These are phyloP conservation scores for Penicillium ucsense DNA, from an alignment of 495 filamentous ascomycete genomes.

Conservation along the genomic window DNA sequence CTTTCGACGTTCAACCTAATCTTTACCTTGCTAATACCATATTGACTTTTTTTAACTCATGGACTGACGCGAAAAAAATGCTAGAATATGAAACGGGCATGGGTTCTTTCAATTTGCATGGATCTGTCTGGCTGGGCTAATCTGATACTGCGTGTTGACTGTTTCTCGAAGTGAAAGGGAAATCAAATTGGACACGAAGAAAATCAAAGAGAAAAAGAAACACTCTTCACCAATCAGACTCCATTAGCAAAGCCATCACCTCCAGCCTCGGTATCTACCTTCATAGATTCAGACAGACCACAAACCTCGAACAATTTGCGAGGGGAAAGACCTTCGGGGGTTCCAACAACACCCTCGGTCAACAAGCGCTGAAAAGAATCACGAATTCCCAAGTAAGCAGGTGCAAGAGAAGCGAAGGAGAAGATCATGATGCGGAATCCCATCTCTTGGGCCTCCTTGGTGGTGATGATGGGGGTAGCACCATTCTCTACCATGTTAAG, in stretches of 20 bases:
- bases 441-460: constrained; percentile 46
- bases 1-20: too few species aligned
- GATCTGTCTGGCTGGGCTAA: too few species aligned
- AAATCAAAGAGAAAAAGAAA: not conserved
- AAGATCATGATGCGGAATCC: constrained; percentile 58
- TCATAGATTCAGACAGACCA: constrained; percentile 48
- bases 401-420: constrained; percentile 41
- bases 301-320: constrained; percentile 47
- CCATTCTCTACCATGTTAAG: constrained; percentile 59
- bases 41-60: too few species aligned
- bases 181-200: too few species aligned
- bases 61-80: too few species aligned
- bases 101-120: too few species aligned
- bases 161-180: too few species aligned
- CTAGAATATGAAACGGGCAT: too few species aligned
- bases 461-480: constrained; percentile 45
- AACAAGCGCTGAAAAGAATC: constrained; percentile 35
- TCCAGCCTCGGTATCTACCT: constrained; percentile 46
- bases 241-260: constrained; percentile 37
- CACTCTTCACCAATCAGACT: constrained; percentile 12
- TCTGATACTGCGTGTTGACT: too few species aligned
- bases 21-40: too few species aligned
- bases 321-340: constrained; percentile 36
- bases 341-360: constrained; percentile 38
- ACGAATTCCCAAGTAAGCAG: constrained; percentile 44